A percentile compares a stretch with the other conserved stretches of the same genome.
These are phyloP conservation scores for Ilyonectria robusta DNA, from an alignment of 2,329 filamentous ascomycete genomes.

Conservation along the genomic window DNA sequence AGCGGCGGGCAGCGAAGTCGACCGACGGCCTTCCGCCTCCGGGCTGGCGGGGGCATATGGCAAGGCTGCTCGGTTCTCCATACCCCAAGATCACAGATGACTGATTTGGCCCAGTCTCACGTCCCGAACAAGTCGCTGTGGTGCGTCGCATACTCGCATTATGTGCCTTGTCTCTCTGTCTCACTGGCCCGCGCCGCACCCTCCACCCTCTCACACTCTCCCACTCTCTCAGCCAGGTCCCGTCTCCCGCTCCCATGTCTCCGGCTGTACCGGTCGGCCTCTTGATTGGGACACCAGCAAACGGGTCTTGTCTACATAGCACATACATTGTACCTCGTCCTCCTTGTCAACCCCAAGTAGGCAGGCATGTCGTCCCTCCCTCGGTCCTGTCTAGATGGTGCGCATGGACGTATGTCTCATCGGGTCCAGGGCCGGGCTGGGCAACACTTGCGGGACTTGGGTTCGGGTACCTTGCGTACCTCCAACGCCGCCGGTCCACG, in stretches of 20 bases:
- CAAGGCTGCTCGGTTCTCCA: constrained; percentile 20
- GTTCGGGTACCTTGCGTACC: constrained; percentile 43
- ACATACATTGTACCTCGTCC: background rate
- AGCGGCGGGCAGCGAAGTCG: constrained; percentile 41
- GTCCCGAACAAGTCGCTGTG: constrained; percentile 6
- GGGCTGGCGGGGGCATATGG: constrained; percentile 19
- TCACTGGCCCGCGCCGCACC: constrained; percentile 15
- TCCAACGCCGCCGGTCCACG: constrained; percentile 38
- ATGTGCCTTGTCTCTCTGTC: constrained; percentile 20
- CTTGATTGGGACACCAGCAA: constrained; percentile 11
- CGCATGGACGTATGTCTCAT: constrained; percentile 26
- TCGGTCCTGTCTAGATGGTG: constrained; percentile 21
- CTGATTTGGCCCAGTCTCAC: constrained; percentile 1
- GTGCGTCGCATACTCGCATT: constrained; percentile 5
- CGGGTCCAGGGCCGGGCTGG: constrained; percentile 13
- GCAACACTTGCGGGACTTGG: constrained; percentile 36
- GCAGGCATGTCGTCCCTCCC: constrained; percentile 7
- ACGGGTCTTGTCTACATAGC: background rate
- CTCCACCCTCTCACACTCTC: constrained; percentile 19
- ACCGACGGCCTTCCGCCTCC: constrained; percentile 31
- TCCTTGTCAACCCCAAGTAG: constrained; percentile 19
- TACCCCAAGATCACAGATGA: constrained; percentile 20
- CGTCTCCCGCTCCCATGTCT: constrained; percentile 29
- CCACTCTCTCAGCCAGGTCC: constrained; percentile 24
- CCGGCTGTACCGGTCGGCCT: constrained; percentile 34